Conservation (phyloP, 108 stramenopile genomes). For the Skeletonema potamos region DNA sequence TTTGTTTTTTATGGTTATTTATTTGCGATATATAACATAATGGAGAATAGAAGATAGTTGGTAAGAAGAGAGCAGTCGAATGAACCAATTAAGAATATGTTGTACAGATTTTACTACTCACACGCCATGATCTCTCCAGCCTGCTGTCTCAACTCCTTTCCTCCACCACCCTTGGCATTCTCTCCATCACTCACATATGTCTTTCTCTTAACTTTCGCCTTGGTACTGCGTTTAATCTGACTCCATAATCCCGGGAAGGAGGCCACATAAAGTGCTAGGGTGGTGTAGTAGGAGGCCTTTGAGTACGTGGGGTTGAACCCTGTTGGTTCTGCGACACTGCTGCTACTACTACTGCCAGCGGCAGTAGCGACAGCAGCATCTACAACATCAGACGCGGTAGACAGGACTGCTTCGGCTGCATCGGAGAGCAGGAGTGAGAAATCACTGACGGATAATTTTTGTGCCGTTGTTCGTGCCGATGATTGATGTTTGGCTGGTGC, state of each 20-base stretch:
- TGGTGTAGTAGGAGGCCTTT: constrained; percentile 89
- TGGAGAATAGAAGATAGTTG: no score
- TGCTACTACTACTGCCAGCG: background rate
- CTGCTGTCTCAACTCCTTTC: constrained; percentile 71
- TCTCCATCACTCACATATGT: constrained; percentile 65
- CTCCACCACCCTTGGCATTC: constrained; percentile 51
- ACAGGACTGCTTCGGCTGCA: constrained; percentile 6
- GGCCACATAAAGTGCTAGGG: constrained; percentile 82
- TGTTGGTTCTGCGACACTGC: background rate
- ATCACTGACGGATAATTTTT: constrained; percentile 1
- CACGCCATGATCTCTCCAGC: constrained; percentile 96
- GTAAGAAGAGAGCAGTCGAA: background rate
- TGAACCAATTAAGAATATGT: background rate
- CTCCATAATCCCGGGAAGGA: constrained; percentile 93
- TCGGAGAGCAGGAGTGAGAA: constrained; percentile 21
- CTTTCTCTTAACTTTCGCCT: constrained; percentile 86
- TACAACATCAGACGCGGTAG: constrained; percentile 1
- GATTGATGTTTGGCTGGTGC: background rate
- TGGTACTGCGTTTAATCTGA: constrained; percentile 88
- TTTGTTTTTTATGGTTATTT: background rate
- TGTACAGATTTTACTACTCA: constrained; percentile 30
- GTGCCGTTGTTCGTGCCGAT: background rate
- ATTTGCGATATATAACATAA: background rate
- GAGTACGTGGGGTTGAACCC: constrained; percentile 59
- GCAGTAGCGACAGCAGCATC: background rate